phyloP scores from a whole-genome alignment of 2,329 filamentous ascomycete genomes.

The Penicillium sp. region DNA sequence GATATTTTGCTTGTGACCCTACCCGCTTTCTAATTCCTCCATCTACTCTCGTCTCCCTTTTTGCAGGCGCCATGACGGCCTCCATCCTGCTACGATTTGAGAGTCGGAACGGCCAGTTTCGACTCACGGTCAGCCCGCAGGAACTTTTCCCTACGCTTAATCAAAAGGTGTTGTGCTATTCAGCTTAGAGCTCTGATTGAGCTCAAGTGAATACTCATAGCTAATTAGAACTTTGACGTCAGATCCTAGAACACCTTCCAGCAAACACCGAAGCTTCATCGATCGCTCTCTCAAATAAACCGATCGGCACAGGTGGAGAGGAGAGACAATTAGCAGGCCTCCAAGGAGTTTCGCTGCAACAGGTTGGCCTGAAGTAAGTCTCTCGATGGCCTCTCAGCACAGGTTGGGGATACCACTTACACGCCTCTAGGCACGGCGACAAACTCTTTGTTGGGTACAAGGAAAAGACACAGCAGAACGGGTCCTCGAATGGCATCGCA shows the following conservation, averaged over 20 bases:
- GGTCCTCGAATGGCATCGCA: conserved; percentile 33
- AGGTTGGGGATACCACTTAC: conserved; percentile 11
- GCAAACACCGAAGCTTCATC: conserved; percentile 56
- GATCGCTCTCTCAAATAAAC: conserved; percentile 62
- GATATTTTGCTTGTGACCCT: not conserved
- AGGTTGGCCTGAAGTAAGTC: conserved; percentile 59
- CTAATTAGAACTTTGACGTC: conserved; percentile 10
- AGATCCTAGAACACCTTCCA: conserved; percentile 64
- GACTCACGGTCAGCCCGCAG: conserved; percentile 73
- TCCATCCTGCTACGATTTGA: conserved; percentile 82
- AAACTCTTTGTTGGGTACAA: conserved; percentile 85
- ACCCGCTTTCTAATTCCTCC: not conserved
- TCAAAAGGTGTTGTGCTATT: conserved; percentile 40
- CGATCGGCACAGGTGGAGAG: conserved; percentile 58
- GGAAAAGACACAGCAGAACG: conserved; percentile 57
- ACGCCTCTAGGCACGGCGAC: conserved; percentile 72
- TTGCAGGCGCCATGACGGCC: conserved; percentile 32
- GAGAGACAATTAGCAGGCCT: conserved; percentile 56
- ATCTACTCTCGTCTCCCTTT: not conserved
- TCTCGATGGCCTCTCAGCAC: not conserved
- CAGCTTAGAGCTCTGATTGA: too few relatives aligned
- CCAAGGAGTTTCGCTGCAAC: conserved; percentile 56
- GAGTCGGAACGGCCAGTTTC: conserved; percentile 89
- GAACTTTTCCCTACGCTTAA: conserved; percentile 68
- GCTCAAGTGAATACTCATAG: not conserved